Base-by-base conservation (phyloP, 371 early-diverging fungal genomes). In the Chytridium lagenaria region DNA sequence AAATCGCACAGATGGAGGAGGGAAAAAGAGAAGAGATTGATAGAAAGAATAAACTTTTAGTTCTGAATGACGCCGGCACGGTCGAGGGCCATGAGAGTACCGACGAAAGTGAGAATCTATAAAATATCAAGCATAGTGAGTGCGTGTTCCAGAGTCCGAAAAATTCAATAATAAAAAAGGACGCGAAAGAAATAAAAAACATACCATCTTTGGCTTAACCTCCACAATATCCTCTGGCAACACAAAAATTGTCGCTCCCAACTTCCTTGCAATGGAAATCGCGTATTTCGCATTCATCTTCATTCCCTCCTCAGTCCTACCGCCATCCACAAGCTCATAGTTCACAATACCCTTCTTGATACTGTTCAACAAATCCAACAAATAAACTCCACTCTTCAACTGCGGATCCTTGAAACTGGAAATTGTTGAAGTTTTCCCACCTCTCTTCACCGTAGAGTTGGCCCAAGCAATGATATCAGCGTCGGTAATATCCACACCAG, bases 161-260 rank as follows among this genome's bases (percentile, higher is more conserved):
- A n/a, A n/a, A n/a, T 36, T 31, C 34, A 22, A 40, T 67, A 22
- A 70, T 26, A 37, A 0, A 59, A 26, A 33, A 26, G 23, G 50
- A 16, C 44, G 33, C 5, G 61, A 37, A 15, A 26, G 51, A 59
- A 23, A 37, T 3, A 38, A 23, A 33, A 1, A 68, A 81, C 80
- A 79, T 82, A 86, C 91, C 93, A 95, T 94, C 86, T 93, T 95
- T 72, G 92, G 86, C 82, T 93, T 90, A 64, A 93, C 93, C 83
- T 96, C 97, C 61, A 95, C 91, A 83, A 98, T 97, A 85, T 98
- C 97, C 84, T 98, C 97, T 10, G 97, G 97, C 52, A 96, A 87
- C 66, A 97, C 88, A 85, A 97, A 98, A 77, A 98, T 96, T 49
- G 97, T 95, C n/a, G 98, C 97, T 38, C 98, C 98, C 68, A 98